These are phyloP conservation scores for Backusella morwellensis DNA, from an alignment of 192 early-diverging fungal species.

Conservation along the genomic window DNA sequence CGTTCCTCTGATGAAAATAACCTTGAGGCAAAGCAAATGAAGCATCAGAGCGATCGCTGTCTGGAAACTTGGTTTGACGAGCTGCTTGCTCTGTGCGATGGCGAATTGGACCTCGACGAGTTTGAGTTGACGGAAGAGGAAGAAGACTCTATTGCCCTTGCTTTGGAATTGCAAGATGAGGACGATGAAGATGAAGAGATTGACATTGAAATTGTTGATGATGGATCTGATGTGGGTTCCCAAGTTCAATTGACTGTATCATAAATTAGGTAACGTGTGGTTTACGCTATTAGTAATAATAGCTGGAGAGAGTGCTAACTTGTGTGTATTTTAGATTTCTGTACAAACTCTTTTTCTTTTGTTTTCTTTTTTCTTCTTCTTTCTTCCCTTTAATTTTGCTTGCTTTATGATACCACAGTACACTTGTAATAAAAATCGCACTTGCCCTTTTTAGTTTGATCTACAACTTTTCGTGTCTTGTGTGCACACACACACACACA, in stretches of 20 bases:
- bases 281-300: too few relatives aligned
- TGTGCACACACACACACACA: too few relatives aligned
- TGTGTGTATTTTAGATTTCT: too few relatives aligned
- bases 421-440: too few relatives aligned
- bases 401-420: too few relatives aligned
- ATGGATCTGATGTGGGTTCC: constrained; percentile 1
- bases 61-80: constrained; percentile 36
- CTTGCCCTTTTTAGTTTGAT: not conserved
- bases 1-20: constrained; percentile 32
- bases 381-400: not conserved
- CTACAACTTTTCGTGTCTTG: too few relatives aligned
- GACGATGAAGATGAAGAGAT: constrained; percentile 18
- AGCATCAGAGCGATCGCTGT: constrained; percentile 29
- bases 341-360: not conserved
- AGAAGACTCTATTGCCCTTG: constrained; percentile 28
- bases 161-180: constrained; percentile 22
- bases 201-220: not conserved
- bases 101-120: constrained; percentile 21
- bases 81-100: constrained; percentile 31
- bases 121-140: constrained; percentile 24
- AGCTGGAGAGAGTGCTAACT: too few relatives aligned
- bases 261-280: not conserved
- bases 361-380: not conserved
- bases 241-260: not conserved
- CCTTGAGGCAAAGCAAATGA: constrained; percentile 23